Conservation (phyloP, 179 eudicot species). For the Patellifolia procumbens region DNA sequence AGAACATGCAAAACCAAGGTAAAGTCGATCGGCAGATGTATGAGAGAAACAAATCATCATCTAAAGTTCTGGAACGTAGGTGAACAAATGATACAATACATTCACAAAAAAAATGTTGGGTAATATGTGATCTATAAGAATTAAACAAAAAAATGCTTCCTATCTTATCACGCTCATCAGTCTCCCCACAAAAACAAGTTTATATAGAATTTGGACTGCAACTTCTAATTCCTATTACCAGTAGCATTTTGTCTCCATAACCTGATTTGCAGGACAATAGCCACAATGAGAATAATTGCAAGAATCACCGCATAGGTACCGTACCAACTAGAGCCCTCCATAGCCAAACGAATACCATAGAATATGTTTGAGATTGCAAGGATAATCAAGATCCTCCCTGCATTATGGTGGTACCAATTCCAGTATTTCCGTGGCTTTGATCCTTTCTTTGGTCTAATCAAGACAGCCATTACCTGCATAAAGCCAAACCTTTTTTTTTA, state of each 20-base stretch:
- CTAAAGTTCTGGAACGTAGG: background rate
- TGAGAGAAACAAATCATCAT: background rate
- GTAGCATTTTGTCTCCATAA: conserved; percentile 40
- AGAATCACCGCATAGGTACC: conserved; percentile 56
- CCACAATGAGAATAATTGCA: conserved; percentile 35
- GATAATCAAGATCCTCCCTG: conserved; percentile 61
- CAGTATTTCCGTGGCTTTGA: conserved; percentile 77
- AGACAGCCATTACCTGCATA: conserved; percentile 61
- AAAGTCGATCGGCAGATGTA: background rate
- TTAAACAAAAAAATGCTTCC: conserved; percentile 4
- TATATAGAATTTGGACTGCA: conserved; percentile 5
- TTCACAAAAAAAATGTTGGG: conserved; percentile 1
- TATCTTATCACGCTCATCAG: background rate
- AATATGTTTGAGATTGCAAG: conserved; percentile 63
- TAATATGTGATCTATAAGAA: background rate
- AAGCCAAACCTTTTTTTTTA: background rate
- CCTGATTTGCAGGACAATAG: conserved; percentile 51
- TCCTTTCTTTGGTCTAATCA: conserved; percentile 66
- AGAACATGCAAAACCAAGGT: background rate
- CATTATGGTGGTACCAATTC: conserved; percentile 80
- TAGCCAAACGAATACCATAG: conserved; percentile 70
- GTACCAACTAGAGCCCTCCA: conserved; percentile 68
- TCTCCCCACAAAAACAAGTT: conserved; percentile 7
- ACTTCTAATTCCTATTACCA: no score
- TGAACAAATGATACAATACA: conserved; percentile 11